These are phyloP conservation scores for Paxillus ammoniavirescens DNA, from an alignment of 768 basidiomycete genomes.

Conservation along the genomic window DNA sequence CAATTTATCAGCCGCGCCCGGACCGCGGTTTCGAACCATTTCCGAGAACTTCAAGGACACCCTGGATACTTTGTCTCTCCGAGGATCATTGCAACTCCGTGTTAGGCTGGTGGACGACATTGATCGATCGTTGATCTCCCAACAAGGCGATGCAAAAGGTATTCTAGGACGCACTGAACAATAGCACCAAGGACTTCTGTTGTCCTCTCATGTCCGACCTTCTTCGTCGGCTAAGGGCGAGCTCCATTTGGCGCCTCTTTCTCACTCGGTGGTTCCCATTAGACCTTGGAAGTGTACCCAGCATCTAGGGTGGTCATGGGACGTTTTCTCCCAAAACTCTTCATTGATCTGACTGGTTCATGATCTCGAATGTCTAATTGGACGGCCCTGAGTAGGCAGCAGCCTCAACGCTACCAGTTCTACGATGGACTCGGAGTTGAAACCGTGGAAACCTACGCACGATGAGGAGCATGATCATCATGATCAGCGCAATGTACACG, in stretches of 20 bases:
- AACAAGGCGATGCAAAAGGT: conserved; percentile 49
- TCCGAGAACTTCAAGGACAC: conserved; percentile 32
- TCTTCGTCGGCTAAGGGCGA: conserved; percentile 12
- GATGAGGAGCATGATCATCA: conserved; percentile 44
- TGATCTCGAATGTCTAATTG: conserved; percentile 57
- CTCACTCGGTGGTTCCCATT: conserved; percentile 11
- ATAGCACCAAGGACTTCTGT: conserved; percentile 53
- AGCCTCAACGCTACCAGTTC: conserved; percentile 55
- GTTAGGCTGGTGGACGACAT: conserved; percentile 41
- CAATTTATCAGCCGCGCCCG: not conserved
- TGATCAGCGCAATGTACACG: conserved; percentile 29
- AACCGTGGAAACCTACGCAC: conserved; percentile 56
- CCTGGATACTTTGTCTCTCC: conserved; percentile 29
- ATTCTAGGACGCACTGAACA: conserved; percentile 58
- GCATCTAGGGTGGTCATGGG: conserved; percentile 52
- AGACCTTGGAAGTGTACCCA: conserved; percentile 52
- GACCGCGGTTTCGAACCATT: conserved; percentile 27
- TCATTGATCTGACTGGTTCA: not conserved
- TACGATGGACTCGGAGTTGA: conserved; percentile 34
- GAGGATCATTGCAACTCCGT: not conserved
- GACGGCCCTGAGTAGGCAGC: conserved; percentile 45
- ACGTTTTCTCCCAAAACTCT: not conserved
- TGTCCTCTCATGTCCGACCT: conserved; percentile 50
- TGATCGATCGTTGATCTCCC: conserved; percentile 45
- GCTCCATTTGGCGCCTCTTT: conserved; percentile 21